Evolutionary conservation across 2,329 filamentous ascomycete species (phyloP), one percentile per base, ranked within the genome.

Genomic region (Penicillium corylophilum): DNA sequence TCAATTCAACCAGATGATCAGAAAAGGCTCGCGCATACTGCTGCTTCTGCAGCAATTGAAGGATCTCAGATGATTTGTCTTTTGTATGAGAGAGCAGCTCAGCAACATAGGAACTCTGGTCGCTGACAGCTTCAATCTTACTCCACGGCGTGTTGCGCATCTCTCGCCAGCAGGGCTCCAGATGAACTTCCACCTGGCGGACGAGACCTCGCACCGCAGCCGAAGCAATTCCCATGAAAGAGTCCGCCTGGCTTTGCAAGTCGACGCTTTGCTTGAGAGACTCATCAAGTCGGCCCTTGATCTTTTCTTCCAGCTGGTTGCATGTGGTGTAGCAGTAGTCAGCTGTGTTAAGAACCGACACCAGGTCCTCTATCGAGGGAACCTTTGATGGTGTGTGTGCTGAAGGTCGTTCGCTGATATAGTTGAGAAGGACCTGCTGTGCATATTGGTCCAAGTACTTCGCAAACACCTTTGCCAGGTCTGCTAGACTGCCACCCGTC

Each of bases 91-190:
- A 82, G 42, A 96, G 74, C 2, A 99, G 78, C 69, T 95, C 90
- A 8, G 85, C 83, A 23, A 97, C 90, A 63, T 96, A 99, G 0
- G 88, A 86, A 72, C 91, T 96, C 67, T 96, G 91, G 69, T 99
- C 94, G 40, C 90, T 90, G 4, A 96, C 94, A 53, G 82, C 88
- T 62, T 97, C 94, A 79, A 99, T 89, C 58, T 88, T 91, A 70
- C 87, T 89, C 94, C 94, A 99, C 44, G 92, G 89, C 0, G 88
- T 95, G 67, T 96, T 96, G 57, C 87, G 88, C 94, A 99, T 99
- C 75, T 97, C 94, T 50, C 92, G 84, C 94, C 93, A 99, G 15
- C 87, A 86, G 0, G 88, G 83, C 59, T 97, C 93, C 62, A 91
- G 88, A 46, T 88, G 87, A 1, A 86, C 71, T 68, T 96, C 92